Percentiles rank a stretch among this genome's conserved stretches.
Evolutionary conservation across 768 basidiomycete genomes (phyloP).

Genomic region (Auricularia sp.): DNA sequence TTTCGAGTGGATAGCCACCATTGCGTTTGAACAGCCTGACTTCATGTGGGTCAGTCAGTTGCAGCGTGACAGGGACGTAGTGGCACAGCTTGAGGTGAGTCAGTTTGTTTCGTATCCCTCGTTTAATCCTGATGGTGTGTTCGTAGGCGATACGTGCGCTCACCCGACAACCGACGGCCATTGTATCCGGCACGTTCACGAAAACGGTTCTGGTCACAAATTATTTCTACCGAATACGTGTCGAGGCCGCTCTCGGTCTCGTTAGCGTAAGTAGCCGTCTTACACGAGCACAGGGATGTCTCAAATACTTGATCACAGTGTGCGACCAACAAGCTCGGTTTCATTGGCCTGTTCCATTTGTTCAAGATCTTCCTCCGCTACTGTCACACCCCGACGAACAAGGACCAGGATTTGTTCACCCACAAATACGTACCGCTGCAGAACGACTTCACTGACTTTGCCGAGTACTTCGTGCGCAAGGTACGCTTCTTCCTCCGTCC

Average conservation of each 20-base stretch:
- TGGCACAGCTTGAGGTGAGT: constrained; percentile 90
- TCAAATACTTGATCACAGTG: constrained; percentile 41
- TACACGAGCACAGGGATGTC: constrained; percentile 8
- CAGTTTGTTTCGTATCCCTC: background rate
- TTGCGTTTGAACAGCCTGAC: constrained; percentile 90
- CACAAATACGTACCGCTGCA: constrained; percentile 91
- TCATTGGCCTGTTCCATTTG: constrained; percentile 87
- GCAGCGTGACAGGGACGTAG: constrained; percentile 90
- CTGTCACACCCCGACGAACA: constrained; percentile 81
- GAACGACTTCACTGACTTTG: constrained; percentile 84
- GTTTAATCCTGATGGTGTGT: constrained; percentile 4
- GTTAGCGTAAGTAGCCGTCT: constrained; percentile 50
- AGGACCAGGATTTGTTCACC: constrained; percentile 70
- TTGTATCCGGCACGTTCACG: constrained; percentile 84
- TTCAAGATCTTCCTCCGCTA: constrained; percentile 90
- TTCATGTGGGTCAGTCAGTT: constrained; percentile 99
- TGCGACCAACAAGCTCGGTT: constrained; percentile 71
- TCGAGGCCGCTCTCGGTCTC: constrained; percentile 83
- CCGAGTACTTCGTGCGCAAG: constrained; percentile 94
- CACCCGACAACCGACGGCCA: constrained; percentile 66
- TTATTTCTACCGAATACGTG: constrained; percentile 92
- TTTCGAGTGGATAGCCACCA: constrained; percentile 94
- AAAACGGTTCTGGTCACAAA: constrained; percentile 91
- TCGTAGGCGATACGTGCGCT: constrained; percentile 82
- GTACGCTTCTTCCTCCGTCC: constrained; percentile 30